Conservation (phyloP, 2,329 filamentous ascomycete species). For the Calycina marina region DNA sequence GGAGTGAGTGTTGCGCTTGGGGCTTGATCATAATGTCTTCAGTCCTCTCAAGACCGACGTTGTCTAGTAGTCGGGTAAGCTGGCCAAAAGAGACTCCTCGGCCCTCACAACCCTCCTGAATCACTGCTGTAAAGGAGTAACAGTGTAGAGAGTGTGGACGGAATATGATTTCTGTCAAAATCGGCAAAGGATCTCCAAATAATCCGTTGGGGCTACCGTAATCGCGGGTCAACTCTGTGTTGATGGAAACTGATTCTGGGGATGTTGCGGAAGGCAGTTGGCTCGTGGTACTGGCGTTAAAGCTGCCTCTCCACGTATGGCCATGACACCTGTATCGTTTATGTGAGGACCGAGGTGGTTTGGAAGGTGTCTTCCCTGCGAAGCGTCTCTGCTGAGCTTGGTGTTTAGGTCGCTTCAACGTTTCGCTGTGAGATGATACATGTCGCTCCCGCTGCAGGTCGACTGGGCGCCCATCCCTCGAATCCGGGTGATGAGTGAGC, state of each 20-base stretch:
- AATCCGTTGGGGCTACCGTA: background rate
- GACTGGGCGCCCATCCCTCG: no score
- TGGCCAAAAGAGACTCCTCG: conserved; percentile 1
- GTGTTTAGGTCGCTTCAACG: no score
- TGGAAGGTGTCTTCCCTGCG: no score
- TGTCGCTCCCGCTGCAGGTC: no score
- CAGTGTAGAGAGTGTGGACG: background rate
- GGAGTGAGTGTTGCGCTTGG: background rate
- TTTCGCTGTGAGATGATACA: no score
- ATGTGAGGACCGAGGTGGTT: no score
- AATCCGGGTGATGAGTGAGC: no score
- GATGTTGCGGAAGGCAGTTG: conserved; percentile 7
- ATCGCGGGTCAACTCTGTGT: conserved; percentile 1
- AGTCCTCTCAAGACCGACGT: background rate
- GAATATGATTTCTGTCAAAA: background rate
- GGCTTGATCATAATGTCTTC: background rate
- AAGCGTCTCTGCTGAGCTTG: no score
- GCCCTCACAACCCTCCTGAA: background rate
- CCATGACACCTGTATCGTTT: no score
- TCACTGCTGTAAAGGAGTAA: background rate
- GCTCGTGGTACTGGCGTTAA: conserved; percentile 5
- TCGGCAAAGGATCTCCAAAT: background rate
- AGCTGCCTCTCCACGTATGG: conserved; percentile 4
- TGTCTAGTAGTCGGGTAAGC: background rate
- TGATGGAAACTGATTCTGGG: conserved; percentile 5